Evolutionary conservation across 2,329 filamentous ascomycete genomes (phyloP), one percentile per base, ranked within the genome.

Genomic region (Arthroderma uncinatum): DNA sequence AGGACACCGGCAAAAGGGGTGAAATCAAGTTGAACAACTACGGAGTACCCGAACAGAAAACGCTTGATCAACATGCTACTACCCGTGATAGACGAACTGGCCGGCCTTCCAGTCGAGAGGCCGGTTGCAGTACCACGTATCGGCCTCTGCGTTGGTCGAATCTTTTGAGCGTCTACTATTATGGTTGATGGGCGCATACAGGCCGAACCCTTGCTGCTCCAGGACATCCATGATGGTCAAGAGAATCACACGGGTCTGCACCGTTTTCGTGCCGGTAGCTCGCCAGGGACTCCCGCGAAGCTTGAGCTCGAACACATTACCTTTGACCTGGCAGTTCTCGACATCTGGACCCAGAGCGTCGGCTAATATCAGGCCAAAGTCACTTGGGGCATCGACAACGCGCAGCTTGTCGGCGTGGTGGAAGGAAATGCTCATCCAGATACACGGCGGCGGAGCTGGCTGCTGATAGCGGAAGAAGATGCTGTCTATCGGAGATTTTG

Each of bases 111-210:
- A 57, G 42, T 57, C 50, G 4, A 33, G 16, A 12, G 25, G 40
- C 19, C 42, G 55, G 42, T 59, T 52, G 47, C 58, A 59, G 42
- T 54, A 59, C 58, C 58, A 59, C 19, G 58, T 58, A 44, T 59
- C 58, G 10, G 56, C 19, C 10, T 55, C 52, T 0, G 25, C 50
- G 7, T 28, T 30, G 12, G 21, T 28, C 1, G 28, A 30, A 14
- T 58, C 56, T 14, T 54, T 54, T 61, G 62, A 6, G 47, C 64
- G 28, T 40, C 62, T 47, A 21, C 62, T 57, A 57, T 64, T 58
- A 56, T 73, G 69, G 58, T 72, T 68, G 28, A 75, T 63, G 58
- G 70, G 71, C 1, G 70, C 69, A 63, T 74, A 74, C 12, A 73
- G 64, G 50, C 66, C 68, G 67, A 70, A 74, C 1, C 72, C 72